These are phyloP conservation scores for Penicillium janthinellum DNA, from an alignment of 2,329 filamentous ascomycete species.

Conservation along the genomic window DNA sequence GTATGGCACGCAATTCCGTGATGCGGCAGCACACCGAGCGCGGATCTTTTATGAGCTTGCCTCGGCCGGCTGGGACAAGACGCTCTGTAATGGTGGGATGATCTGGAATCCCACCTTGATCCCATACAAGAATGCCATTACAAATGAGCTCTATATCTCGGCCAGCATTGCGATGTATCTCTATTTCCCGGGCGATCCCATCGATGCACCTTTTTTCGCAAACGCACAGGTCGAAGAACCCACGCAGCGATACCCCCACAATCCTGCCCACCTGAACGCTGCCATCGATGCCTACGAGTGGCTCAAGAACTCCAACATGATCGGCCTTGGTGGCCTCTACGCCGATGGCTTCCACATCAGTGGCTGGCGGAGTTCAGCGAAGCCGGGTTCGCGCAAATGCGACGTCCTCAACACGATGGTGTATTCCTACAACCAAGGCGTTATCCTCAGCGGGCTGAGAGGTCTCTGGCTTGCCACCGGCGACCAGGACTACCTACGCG, in stretches of 20 bases:
- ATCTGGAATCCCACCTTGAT: slow-evolving; percentile 78
- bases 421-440: slow-evolving; percentile 95
- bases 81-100: slow-evolving; percentile 84
- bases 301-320: slow-evolving; percentile 80
- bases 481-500: slow-evolving; percentile 68
- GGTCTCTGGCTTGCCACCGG: slow-evolving; percentile 80
- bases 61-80: slow-evolving; percentile 76
- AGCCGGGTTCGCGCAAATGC: slow-evolving; percentile 70
- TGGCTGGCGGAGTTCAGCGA: slow-evolving; percentile 58
- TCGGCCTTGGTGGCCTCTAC: slow-evolving; percentile 71
- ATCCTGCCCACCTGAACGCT: slow-evolving; percentile 69
- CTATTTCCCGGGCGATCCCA: slow-evolving; percentile 78
- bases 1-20: slow-evolving; percentile 75
- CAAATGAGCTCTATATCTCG: slow-evolving; percentile 85
- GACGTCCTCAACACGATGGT: slow-evolving; percentile 84
- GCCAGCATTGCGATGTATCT: slow-evolving; percentile 88
- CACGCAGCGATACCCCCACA: slow-evolving; percentile 47
- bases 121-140: slow-evolving; percentile 96
- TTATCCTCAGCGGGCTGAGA: slow-evolving; percentile 78
- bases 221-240: slow-evolving; percentile 24
- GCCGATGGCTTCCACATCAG: slow-evolving; percentile 87
- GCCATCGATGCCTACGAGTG: slow-evolving; percentile 79
- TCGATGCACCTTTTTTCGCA: slow-evolving; percentile 66
- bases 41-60: slow-evolving; percentile 84
- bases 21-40: slow-evolving; percentile 78